Conservation (phyloP, 768 basidiomycete genomes). For the Xerocomellus intermedius region DNA sequence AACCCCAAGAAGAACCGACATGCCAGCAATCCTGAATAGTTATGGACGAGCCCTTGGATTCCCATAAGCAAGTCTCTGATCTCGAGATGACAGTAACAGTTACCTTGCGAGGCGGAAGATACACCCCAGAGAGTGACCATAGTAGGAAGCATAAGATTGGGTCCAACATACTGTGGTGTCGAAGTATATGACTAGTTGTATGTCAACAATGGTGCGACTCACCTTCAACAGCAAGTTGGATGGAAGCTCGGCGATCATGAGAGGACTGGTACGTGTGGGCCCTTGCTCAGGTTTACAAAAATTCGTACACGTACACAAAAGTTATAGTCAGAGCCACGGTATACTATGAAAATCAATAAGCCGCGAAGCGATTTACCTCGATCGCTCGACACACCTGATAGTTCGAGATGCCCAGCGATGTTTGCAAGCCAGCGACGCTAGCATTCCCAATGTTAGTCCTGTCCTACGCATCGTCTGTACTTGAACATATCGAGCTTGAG, state of each 20-base stretch:
- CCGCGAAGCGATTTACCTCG: not conserved
- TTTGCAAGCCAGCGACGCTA: conserved; percentile 56
- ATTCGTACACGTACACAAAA: conserved; percentile 1
- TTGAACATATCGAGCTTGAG: not conserved
- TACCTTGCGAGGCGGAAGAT: conserved; percentile 59
- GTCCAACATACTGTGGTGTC: conserved; percentile 38
- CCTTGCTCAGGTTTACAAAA: not conserved
- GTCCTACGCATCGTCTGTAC: conserved; percentile 26
- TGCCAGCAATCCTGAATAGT: conserved; percentile 51
- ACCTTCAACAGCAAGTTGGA: conserved; percentile 58
- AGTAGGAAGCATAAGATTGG: conserved; percentile 56
- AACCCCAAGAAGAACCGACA: conserved; percentile 53
- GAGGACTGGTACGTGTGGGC: conserved; percentile 34
- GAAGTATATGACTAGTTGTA: not conserved
- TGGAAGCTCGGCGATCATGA: conserved; percentile 56
- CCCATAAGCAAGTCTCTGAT: not conserved
- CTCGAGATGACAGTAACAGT: not conserved
- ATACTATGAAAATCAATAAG: conserved; percentile 25
- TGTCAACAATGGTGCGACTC: not conserved
- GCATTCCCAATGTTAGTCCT: conserved; percentile 54
- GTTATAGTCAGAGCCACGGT: conserved; percentile 32
- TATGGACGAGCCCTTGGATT: conserved; percentile 42
- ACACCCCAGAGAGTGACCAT: conserved; percentile 68
- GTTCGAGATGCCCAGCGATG: conserved; percentile 37
- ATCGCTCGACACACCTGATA: conserved; percentile 18